Percentiles rank a stretch among this genome's conserved stretches.
These are phyloP conservation scores for Aaosphaeria arxii DNA, from an alignment of 2,329 filamentous ascomycete genomes.

Conservation along the genomic window DNA sequence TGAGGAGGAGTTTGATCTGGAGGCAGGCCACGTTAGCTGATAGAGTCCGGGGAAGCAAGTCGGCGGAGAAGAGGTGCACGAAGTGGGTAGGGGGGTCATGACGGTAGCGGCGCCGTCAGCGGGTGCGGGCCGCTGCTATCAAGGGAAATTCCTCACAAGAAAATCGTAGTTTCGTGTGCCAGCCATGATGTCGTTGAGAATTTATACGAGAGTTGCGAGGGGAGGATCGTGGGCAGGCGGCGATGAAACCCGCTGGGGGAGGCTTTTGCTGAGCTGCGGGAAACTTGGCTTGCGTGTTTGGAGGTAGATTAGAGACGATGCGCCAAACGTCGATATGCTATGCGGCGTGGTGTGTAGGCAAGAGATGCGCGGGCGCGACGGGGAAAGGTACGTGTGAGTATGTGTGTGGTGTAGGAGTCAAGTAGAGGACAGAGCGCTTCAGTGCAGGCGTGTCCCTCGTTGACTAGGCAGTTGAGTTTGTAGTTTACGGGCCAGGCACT, in stretches of 20 bases:
- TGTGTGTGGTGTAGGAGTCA: not conserved
- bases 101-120: slow-evolving; percentile 3
- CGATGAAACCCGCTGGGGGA: not conserved
- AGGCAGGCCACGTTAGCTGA: slow-evolving; percentile 1
- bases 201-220: not conserved
- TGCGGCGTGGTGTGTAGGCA: too few species aligned
- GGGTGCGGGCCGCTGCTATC: not conserved
- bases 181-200: slow-evolving; percentile 62
- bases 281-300: too few species aligned
- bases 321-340: too few species aligned
- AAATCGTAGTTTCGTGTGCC: slow-evolving; percentile 99
- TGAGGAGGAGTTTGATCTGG: slow-evolving; percentile 94
- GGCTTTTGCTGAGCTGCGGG: not conserved
- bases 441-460: slow-evolving; percentile 5
- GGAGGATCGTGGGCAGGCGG: not conserved
- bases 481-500: not conserved
- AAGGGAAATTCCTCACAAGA: slow-evolving; percentile 61
- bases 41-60: slow-evolving; percentile 9
- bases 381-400: not conserved
- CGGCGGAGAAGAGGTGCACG: slow-evolving; percentile 1
- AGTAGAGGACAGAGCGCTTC: slow-evolving; percentile 1
- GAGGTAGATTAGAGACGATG: too few species aligned
- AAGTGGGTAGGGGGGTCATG: slow-evolving; percentile 1
- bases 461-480: slow-evolving; percentile 11
- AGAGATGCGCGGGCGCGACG: too few species aligned